Evolutionary conservation across 805 yeast species (phyloP), one percentile per base, ranked within the genome.

Genomic region (Hanseniaspora meyeri): DNA sequence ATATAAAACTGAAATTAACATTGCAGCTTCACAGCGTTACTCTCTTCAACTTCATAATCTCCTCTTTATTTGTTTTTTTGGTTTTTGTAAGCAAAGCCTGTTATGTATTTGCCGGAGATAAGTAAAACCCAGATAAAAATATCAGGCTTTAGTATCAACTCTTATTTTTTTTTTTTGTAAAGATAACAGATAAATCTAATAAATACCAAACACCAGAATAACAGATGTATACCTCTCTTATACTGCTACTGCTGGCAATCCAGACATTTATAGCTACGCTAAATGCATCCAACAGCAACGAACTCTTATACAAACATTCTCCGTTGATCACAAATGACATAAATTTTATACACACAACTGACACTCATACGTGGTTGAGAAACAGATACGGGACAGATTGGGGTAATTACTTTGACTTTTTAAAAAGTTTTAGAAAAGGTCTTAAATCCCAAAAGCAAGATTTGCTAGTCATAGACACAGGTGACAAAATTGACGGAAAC

Each of bases 341-440:
- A 49, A 91, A 93, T 70, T 87, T 93, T 62, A 64, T 91, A 29
- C 97, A 91, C 64, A 90, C 97, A 0, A 93, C 98, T 0, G 98
- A 93, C 64, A 91, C 97, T 1, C 98, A 93, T 68, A 97, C 93
- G 0, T 93, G 98, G 98, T 79, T 85, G 60, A 82, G 90, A 67
- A 74, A 77, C 32, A 80, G 79, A 58, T 91, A 82, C 67, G 77
- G 83, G 40, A 93, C 87, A 4, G 87, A 90, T 66, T 91, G 96
- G 96, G 97, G 97, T 10, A 95, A 91, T 64, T 87, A 85, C 59
- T 65, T 85, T 3, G 81, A 90, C 0, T 90, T 91, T 65, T 71
- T 80, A 0, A 60, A 68, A 4, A 79, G 78, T 56, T 66, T 90
- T 62, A 71, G 73, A 37, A 60, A 64, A 0, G 62, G 64, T 19